Conservation (phyloP, 2,329 filamentous ascomycete genomes). For the Ilyonectria destructans region DNA sequence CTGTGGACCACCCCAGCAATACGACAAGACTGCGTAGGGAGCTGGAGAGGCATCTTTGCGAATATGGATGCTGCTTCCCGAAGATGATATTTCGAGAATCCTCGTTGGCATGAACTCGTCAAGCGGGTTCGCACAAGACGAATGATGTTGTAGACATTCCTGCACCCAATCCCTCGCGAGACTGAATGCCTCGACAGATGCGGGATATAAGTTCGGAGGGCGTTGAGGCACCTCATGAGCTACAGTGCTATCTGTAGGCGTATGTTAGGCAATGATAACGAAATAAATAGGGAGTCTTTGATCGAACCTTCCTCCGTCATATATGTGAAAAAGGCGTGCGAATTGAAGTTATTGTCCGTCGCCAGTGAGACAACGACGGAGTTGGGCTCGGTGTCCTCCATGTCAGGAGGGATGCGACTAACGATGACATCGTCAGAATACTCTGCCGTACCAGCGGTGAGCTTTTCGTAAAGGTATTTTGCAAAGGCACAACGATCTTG, state of each 20-base stretch:
- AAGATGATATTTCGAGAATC: not conserved
- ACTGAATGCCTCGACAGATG: not conserved
- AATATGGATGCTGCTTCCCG: not conserved
- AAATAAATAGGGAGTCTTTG: not conserved
- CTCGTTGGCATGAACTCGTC: not conserved
- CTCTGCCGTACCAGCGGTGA: not conserved
- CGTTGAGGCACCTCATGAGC: not conserved
- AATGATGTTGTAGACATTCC: not conserved
- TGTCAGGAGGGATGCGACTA: not conserved
- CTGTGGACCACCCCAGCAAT: constrained; percentile 22
- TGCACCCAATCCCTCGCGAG: not conserved
- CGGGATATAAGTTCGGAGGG: not conserved
- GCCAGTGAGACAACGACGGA: constrained; percentile 3
- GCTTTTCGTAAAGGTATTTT: not conserved
- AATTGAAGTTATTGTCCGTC: not conserved
- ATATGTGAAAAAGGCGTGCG: not conserved
- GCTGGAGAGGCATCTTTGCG: not conserved
- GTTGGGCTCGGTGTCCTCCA: not conserved
- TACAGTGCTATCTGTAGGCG: not conserved
- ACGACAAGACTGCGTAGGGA: constrained; percentile 15
- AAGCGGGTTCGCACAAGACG: not conserved
- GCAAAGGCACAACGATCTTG: not conserved
- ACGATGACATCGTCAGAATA: not conserved
- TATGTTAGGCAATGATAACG: not conserved
- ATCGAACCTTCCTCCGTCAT: not conserved